Base-by-base conservation (phyloP, 331 rosid genomes). In the Spiraea crenata region DNA sequence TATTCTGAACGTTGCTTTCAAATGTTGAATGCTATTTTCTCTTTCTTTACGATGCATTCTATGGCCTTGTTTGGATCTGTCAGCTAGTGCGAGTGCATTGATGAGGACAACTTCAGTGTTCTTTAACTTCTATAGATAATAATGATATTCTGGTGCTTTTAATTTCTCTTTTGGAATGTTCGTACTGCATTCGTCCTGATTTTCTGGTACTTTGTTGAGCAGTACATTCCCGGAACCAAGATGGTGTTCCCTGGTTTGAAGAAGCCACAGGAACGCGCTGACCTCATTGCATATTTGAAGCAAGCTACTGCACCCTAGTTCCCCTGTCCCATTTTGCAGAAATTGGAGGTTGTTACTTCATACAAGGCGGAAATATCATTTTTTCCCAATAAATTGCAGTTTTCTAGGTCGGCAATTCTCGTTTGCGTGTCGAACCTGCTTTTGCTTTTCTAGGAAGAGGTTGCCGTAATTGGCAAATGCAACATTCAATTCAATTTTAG, bases 201-300 rank as follows among this genome's bases (percentile, higher is more conserved):
- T 1, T 54, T 35, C 48, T 16, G 17, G 1, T 17, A 20, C 15
- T 34, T 56, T n/a, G 38, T 59, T 72, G 16, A 77, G 89, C 97
- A 91, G 97, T 91, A 91, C 82, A 91, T 91, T 79, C 97, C 97
- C 0, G 97, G 97, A 62, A 89, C 97, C 10, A 91, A 91, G 91
- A 91, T 91, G 97, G 97, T 91, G 5, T 91, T 91, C 67, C 93
- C 96, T 0, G 96, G 97, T 63, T 82, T 91, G 55, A 91, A 91
- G 93, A 91, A 91, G 79, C 97, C 97, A 7, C 90, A 91, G 79
- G 97, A 91, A 0, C 96, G 97, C 7, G 93, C 93, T 10, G 97
- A 91, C 77, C 92, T 91, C 49, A 91, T 91, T 69, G 80, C 97
- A 34, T 91, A 82, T 72, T 84, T 91, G 88, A 91, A 89, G 86